Percentiles rank a stretch among this genome's conserved stretches.
Evolutionary conservation across 805 yeast species (phyloP).

Genomic region (Alloascoidea hylecoeti): DNA sequence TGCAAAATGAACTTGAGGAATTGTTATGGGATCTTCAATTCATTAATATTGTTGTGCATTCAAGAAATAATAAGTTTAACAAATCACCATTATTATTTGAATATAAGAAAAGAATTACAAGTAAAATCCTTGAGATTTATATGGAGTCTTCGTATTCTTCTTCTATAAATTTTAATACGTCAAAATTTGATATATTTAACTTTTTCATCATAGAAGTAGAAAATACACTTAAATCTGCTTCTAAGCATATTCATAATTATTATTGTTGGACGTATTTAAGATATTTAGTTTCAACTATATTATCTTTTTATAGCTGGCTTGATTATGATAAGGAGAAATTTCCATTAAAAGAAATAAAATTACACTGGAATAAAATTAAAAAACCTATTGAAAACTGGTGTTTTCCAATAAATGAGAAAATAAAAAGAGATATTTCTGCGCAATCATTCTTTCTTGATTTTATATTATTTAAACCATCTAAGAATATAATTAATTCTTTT

Average conservation of each 20-base stretch:
- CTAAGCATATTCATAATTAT: background rate
- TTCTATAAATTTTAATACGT: background rate
- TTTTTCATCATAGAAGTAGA: too few relatives aligned
- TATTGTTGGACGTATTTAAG: background rate
- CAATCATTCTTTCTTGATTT: constrained; percentile 1
- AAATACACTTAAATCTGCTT: too few relatives aligned
- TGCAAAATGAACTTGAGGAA: too few relatives aligned
- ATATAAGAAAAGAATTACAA: background rate
- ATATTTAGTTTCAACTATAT: background rate
- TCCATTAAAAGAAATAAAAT: background rate
- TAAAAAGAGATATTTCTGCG: background rate
- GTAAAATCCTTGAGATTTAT: background rate
- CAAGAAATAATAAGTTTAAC: constrained; percentile 1
- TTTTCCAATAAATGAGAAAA: background rate
- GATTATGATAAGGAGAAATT: background rate
- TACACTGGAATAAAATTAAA: background rate
- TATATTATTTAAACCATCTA: background rate
- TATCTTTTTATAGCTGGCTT: background rate
- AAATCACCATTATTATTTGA: background rate
- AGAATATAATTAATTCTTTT: background rate
- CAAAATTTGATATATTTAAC: background rate
- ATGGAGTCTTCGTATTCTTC: background rate
- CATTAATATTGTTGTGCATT: background rate
- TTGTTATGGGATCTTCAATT: background rate
- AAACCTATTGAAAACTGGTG: background rate